Evolutionary conservation across 2,329 filamentous ascomycete genomes (phyloP).

Genomic region (Phaeoacremonium minimum): DNA sequence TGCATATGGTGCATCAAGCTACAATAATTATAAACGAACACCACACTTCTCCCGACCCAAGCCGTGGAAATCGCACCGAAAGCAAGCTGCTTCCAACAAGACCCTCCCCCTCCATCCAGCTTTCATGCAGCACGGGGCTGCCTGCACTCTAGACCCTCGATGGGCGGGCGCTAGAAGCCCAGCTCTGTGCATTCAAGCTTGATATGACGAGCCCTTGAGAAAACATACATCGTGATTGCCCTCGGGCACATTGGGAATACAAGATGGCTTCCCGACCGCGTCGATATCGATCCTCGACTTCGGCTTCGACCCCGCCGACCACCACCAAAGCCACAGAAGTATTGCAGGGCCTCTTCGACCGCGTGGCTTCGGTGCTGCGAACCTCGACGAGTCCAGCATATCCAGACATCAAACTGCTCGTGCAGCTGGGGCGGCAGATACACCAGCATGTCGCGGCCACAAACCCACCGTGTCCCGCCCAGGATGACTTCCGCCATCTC

Average conservation of each 20-base stretch:
- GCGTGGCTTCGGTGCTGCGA: conserved; percentile 29
- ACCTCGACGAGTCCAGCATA: conserved; percentile 33
- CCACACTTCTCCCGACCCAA: too few species aligned
- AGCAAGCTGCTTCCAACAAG: too few species aligned
- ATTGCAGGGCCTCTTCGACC: conserved; percentile 49
- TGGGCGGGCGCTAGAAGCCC: conserved; percentile 22
- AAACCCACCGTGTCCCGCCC: conserved; percentile 43
- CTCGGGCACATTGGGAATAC: conserved; percentile 8
- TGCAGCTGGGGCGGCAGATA: conserved; percentile 58
- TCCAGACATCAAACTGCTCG: conserved; percentile 42
- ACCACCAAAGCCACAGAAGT: conserved; percentile 59
- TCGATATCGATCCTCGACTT: conserved; percentile 62
- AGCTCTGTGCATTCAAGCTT: conserved; percentile 11
- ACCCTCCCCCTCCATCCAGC: too few species aligned
- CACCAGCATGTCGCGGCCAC: conserved; percentile 55
- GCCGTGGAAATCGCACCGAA: too few species aligned
- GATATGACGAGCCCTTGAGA: conserved; percentile 9
- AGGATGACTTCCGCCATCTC: conserved; percentile 80
- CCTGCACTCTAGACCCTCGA: conserved; percentile 23
- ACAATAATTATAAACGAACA: too few species aligned
- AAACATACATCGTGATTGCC: neutral
- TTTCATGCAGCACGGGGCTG: conserved; percentile 17
- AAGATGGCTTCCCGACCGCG: conserved; percentile 49
- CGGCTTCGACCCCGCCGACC: conserved; percentile 49
- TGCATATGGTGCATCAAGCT: too few species aligned